Evolutionary conservation across 306 rosid species (phyloP).

Genomic region (Cucurbita moschata): DNA sequence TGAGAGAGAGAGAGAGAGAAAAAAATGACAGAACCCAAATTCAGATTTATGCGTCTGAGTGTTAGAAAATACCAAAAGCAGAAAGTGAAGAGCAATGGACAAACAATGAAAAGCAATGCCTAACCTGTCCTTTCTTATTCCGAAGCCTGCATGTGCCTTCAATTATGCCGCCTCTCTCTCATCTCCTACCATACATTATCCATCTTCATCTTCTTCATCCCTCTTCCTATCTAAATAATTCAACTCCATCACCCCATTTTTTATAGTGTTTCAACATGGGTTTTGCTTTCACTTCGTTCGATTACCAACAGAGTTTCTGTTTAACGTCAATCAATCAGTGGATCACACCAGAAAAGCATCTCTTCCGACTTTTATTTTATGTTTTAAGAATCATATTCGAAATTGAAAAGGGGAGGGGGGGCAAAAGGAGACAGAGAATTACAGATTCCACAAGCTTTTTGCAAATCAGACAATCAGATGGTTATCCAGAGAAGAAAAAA

Average conservation of each 20-base stretch:
- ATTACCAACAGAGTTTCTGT: background rate
- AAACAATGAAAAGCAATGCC: slow-evolving; percentile 26
- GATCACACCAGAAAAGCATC: background rate
- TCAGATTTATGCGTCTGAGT: too few relatives aligned
- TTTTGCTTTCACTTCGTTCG: background rate
- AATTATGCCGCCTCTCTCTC: slow-evolving; percentile 18
- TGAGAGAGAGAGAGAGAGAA: too few relatives aligned
- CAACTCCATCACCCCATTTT: background rate
- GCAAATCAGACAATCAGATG: slow-evolving; percentile 14
- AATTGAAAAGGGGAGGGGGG: background rate
- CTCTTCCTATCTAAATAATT: slow-evolving; percentile 12
- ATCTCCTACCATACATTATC: slow-evolving; percentile 15
- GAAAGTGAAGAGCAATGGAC: background rate
- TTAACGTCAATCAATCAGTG: slow-evolving; percentile 7
- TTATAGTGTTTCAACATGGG: background rate
- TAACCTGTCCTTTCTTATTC: slow-evolving; percentile 39
- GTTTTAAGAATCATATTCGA: slow-evolving; percentile 6
- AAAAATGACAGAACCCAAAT: too few relatives aligned
- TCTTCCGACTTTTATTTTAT: background rate
- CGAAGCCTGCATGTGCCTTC: slow-evolving; percentile 33
- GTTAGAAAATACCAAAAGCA: too few relatives aligned
- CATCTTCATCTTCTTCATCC: slow-evolving; percentile 4
- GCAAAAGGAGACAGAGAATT: background rate
- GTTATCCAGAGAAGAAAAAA: too few relatives aligned
- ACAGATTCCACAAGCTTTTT: background rate